Base-by-base conservation (phyloP, 2,329 filamentous ascomycete genomes). In the Talaromyces sp. region DNA sequence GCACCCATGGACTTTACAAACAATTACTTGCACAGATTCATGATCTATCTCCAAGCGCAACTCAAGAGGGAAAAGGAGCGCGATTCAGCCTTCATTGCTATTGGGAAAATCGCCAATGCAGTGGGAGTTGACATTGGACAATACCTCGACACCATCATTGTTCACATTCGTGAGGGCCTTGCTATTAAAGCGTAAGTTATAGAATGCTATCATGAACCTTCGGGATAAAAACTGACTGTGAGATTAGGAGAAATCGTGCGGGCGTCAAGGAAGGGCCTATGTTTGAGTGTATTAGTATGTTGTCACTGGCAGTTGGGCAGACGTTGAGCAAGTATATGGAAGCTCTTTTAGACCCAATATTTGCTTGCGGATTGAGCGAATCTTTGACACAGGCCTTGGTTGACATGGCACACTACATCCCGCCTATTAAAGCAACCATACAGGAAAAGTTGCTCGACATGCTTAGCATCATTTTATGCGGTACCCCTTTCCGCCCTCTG, bases 271-370 rank as follows among this genome's bases (percentile, higher is more conserved):
- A 88, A 72, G 84, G 83, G 2, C 92, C 94, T 0, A 94, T 98
- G 64, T 98, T 98, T 70, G 91, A 96, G 76, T 99, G 95, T 76
- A 96, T 99, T 73, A 99, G 96, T 75, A 93, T 96, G 79, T 85
- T 99, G 58, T 92, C 95, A 0, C 89, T 96, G 53, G 95, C 95
- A 3, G 95, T 98, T 33, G 95, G 95, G 1, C 95, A 99, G 78
- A 95, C 94, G 0, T 82, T 99, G 59, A 98, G 92, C 83, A 99
- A 98, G 77, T 97, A 98, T 73, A 97, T 99, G 87, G 93, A 97
- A 73, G 91, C 93, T 12, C 81, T 99, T 31, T 84, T 99, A 9
- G 94, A 97, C 68, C 93, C 96, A 10, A 97, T 99, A 63, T 99
- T 99, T 76, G 93, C 92, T 16, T 99, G 95, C 73, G 95, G 96